Base-by-base conservation (phyloP, 1,284 basidiomycete species). In the Rhodofomes roseus region DNA sequence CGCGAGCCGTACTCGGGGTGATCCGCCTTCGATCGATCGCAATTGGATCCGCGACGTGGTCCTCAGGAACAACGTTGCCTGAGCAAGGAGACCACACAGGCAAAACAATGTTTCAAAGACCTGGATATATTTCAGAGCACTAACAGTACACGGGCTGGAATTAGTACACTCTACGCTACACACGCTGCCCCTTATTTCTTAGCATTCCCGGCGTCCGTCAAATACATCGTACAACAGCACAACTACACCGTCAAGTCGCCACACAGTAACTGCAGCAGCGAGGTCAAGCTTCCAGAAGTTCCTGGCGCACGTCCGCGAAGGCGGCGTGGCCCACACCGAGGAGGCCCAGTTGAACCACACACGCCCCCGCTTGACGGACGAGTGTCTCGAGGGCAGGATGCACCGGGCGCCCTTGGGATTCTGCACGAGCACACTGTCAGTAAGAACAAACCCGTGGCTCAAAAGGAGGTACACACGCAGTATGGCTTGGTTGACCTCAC, bases 401-500 rank as follows among this genome's bases (percentile, higher is more conserved):
- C 16, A 82, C 77, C 2, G 90, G 90, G 25, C 82, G 81, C 16
- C 88, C 89, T 76, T 90, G 88, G 0, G 90, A 93, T 73, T 85
- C 91, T 93, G 64, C 29, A 57, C 29, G 50, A 18, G 7, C 56
- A 1, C 25, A 55, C 31, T n/a, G 54, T 48, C 53, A 56, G 36
- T 29, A 29, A n/a, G n/a, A 57, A 43, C 52, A 43, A 54, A 29
- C 29, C 23, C 60, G 39, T 12, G 16, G 8, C 62, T 34, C 59
- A 51, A 57, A 52, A 50, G 25, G 8, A 18, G 34, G 37, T 9
- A 75, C 89, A 61, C 65, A 93, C 91, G 88, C 56, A 94, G 75
- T 60, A 94, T 92, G 23, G 86, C 90, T 70, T 86, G 81, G 64
- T 94, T 94, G 43, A 93, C 74, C 73, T 92, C 90, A 59, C 84